Base-by-base conservation (phyloP, 768 basidiomycete genomes). In the Suillus weaverae region DNA sequence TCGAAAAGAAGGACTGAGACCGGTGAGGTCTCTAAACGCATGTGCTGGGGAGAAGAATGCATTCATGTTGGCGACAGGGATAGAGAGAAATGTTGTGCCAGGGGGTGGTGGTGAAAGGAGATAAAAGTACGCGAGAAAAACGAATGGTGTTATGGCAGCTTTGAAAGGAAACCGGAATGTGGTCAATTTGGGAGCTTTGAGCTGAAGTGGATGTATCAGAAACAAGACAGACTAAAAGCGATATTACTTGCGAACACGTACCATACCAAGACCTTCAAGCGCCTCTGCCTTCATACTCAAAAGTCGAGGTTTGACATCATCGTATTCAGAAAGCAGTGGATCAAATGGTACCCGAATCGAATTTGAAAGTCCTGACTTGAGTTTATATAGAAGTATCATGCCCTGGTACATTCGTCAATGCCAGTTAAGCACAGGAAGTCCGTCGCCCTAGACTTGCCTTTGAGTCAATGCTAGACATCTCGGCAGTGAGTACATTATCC, bases 241-340 rank as follows among this genome's bases (percentile, higher is more conserved):
- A 30, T 32, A 10, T 51, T 30, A 9, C 36, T 20, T 59, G 22
- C 8, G 7, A 30, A 51, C 16, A 75, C 86, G 35, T 63, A 90
- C 91, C 89, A 90, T 92, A 33, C 92, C 92, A n/a, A 94, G 82
- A 1, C 85, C 83, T 71, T 33, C 32, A 6, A 54, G 90, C 0
- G 92, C 90, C 30, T 90, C 81, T 0, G 86, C 86, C 71, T 92
- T 93, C 92, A 94, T 94, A 62, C 85, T 81, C 30, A 94, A 76
- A 26, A 94, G 73, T 11, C 92, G 85, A 2, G 91, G 90, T 71
- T 92, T 93, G 33, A 93, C 91, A 41, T 91, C 91, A 1, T 91
- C 89, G 70, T 93, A 94, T 0, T 89, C 87, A 4, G 78, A 68
- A 33, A 95, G 78, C 3, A 89, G 90, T 0, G 93, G 92, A 30